These are phyloP conservation scores for Grosmannia serpens DNA, from an alignment of 2,329 filamentous ascomycete species.

Conservation along the genomic window DNA sequence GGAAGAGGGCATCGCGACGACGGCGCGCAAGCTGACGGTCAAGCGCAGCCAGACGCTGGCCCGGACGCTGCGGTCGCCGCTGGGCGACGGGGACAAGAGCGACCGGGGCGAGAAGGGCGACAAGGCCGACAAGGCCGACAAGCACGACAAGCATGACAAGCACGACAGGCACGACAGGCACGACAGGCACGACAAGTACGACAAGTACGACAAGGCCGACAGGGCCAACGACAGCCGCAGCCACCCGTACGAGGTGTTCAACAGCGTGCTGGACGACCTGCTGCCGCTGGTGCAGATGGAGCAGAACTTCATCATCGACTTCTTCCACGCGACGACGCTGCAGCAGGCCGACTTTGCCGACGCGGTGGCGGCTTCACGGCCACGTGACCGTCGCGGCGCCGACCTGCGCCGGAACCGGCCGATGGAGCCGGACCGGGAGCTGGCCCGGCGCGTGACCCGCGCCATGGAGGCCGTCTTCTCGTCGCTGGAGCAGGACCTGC, in stretches of 20 bases:
- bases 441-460: constrained; percentile 74
- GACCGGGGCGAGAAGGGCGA: constrained; percentile 29
- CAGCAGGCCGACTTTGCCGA: constrained; percentile 77
- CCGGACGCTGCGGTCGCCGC: constrained; percentile 56
- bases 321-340: constrained; percentile 87
- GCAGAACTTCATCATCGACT: constrained; percentile 94
- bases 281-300: constrained; percentile 78
- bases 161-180: constrained; percentile 20
- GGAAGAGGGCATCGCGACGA: constrained; percentile 58
- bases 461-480: constrained; percentile 83
- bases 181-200: constrained; percentile 14
- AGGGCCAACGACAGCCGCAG: constrained; percentile 54
- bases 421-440: constrained; percentile 78
- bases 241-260: constrained; percentile 71
- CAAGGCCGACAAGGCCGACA: no score
- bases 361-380: constrained; percentile 52
- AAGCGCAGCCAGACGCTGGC: constrained; percentile 85
- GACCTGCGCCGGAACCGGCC: constrained; percentile 64
- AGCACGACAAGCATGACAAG: no score
- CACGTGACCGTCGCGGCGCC: constrained; percentile 56
- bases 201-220: constrained; percentile 21
- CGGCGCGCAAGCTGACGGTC: constrained; percentile 82
- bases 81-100: constrained; percentile 41
- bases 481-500: constrained; percentile 69
- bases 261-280: constrained; percentile 68